These are phyloP conservation scores for Cladosporium sp. DNA, from an alignment of 2,329 filamentous ascomycete genomes.

Conservation along the genomic window DNA sequence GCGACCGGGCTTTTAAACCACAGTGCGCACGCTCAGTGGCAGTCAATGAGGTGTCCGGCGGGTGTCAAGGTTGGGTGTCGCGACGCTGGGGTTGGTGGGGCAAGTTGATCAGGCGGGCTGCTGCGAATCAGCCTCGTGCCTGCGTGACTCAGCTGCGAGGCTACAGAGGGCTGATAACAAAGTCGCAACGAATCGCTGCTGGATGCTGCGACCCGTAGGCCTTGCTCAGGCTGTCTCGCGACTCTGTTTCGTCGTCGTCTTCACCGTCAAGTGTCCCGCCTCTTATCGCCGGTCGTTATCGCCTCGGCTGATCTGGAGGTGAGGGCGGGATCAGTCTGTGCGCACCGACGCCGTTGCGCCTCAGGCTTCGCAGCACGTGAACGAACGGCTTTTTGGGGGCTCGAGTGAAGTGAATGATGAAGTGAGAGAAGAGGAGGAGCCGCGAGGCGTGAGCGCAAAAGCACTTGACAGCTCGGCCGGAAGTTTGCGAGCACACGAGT, in stretches of 20 bases:
- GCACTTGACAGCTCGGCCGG: no score
- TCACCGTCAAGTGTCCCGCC: background rate
- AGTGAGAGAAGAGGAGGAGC: background rate
- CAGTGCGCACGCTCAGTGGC: background rate
- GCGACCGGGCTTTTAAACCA: background rate
- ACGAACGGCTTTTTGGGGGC: no score
- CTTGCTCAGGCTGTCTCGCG: background rate
- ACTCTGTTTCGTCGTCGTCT: background rate
- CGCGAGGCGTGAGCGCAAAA: background rate
- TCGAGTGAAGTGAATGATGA: no score
- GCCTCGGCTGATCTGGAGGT: background rate
- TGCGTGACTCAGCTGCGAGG: background rate
- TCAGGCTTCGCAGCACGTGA: no score
- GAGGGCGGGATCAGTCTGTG: background rate
- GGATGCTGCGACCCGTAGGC: background rate
- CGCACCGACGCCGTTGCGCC: background rate
- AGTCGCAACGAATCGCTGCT: background rate
- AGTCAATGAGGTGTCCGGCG: background rate
- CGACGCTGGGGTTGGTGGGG: background rate
- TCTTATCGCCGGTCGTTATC: constrained; percentile 6
- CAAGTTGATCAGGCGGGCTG: background rate
- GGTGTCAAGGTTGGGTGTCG: background rate
- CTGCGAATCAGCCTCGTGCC: constrained; percentile 5
- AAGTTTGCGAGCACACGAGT: background rate
- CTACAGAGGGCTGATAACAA: background rate